phyloP scores from a whole-genome alignment of 345 rosid genomes.

The Abelmoschus esculentus region DNA sequence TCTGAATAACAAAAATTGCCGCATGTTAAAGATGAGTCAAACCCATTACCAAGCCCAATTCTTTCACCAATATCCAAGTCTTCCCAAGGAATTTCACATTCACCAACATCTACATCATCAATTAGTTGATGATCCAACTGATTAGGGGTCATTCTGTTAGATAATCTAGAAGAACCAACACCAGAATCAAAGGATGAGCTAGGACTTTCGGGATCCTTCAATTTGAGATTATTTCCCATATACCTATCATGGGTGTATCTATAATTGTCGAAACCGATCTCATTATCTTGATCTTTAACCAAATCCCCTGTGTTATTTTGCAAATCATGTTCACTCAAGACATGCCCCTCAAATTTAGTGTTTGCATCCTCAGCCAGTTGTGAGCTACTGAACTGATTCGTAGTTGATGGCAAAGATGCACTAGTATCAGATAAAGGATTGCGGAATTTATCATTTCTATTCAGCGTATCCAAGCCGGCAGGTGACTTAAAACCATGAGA shows the following conservation, averaged over 20 bases:
- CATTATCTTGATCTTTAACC: constrained; percentile 33
- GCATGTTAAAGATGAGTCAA: not conserved
- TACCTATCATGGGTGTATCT: constrained; percentile 50
- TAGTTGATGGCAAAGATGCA: constrained; percentile 31
- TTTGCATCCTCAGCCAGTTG: constrained; percentile 31
- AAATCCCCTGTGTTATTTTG: constrained; percentile 24
- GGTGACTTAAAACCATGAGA: constrained; percentile 34
- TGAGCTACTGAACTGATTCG: constrained; percentile 26
- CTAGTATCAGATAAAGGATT: constrained; percentile 30
- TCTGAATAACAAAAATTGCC: not conserved
- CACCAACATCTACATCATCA: constrained; percentile 90
- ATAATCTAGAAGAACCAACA: constrained; percentile 28
- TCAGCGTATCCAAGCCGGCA: constrained; percentile 26
- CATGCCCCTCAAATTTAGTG: constrained; percentile 26
- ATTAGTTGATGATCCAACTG: constrained; percentile 37
- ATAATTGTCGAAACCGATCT: constrained; percentile 37
- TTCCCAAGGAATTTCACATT: constrained; percentile 98
- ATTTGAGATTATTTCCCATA: constrained; percentile 40
- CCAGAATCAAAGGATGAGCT: constrained; percentile 52
- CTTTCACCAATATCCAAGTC: constrained; percentile 92
- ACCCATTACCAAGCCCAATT: constrained; percentile 85
- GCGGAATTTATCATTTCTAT: constrained; percentile 32
- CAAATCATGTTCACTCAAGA: constrained; percentile 25
- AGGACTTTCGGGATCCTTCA: constrained; percentile 62
- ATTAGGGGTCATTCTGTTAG: not conserved